Conservation (phyloP, 1,284 basidiomycete genomes). For the Ceratobasidium sp. region DNA sequence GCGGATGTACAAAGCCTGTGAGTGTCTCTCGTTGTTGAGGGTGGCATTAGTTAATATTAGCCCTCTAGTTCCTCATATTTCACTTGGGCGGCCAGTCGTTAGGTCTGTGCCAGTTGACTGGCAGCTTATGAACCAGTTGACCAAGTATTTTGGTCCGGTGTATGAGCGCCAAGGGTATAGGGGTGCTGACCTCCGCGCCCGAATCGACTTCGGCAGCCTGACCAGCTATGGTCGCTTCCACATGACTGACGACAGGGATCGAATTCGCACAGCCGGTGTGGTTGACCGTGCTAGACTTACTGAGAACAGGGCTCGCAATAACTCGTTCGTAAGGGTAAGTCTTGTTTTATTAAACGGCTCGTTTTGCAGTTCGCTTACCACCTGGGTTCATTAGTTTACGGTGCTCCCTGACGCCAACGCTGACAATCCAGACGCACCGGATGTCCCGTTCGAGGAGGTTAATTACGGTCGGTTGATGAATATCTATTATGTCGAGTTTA, state of each 20-base stretch:
- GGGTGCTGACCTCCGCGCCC: background rate
- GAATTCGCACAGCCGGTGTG: background rate
- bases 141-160: constrained; percentile 13
- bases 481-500: constrained; percentile 28
- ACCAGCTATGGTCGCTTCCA: constrained; percentile 21
- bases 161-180: background rate
- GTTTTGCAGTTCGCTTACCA: no score
- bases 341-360: no score
- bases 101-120: background rate
- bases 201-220: background rate
- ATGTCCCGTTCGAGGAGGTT: constrained; percentile 8
- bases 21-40: background rate
- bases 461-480: constrained; percentile 22
- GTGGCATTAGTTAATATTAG: background rate
- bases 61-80: background rate
- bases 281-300: background rate
- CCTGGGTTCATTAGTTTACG: constrained; percentile 8
- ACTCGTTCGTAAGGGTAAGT: constrained; percentile 3
- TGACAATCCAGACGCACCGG: background rate
- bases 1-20: background rate
- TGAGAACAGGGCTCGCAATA: background rate
- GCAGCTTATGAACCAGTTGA: constrained; percentile 2
- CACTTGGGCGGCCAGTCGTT: background rate
- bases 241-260: background rate
- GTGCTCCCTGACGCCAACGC: constrained; percentile 21